Conservation (phyloP, 257 asterid species). For the Pogostemon cablin region DNA sequence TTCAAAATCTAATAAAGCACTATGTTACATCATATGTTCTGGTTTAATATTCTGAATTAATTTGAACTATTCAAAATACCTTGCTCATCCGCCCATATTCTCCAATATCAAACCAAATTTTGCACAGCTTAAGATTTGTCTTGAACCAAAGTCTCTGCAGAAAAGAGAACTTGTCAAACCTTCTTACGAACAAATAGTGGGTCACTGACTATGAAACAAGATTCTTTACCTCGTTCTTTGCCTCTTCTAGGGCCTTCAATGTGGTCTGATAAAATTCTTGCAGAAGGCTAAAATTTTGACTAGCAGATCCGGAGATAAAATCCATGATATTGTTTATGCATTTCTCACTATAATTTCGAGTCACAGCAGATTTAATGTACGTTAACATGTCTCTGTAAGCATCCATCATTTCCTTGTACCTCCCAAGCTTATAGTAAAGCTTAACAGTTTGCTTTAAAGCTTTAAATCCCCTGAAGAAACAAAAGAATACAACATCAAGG, state of each 20-base stretch:
- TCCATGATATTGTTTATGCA: slow-evolving; percentile 97
- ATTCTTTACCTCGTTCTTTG: slow-evolving; percentile 84
- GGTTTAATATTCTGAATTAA: slow-evolving; percentile 15
- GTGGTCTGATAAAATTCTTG: slow-evolving; percentile 97
- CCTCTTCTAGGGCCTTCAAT: slow-evolving; percentile 94
- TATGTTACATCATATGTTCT: slow-evolving; percentile 27
- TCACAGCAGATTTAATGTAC: slow-evolving; percentile 92
- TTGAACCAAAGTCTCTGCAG: slow-evolving; percentile 97
- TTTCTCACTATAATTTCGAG: slow-evolving; percentile 97
- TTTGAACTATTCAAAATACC: slow-evolving; percentile 47
- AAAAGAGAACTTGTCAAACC: slow-evolving; percentile 24
- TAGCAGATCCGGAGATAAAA: slow-evolving; percentile 91
- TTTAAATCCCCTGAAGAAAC: slow-evolving; percentile 87
- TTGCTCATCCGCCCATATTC: slow-evolving; percentile 94
- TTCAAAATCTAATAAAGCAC: slow-evolving; percentile 70
- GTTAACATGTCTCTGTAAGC: slow-evolving; percentile 93
- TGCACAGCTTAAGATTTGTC: slow-evolving; percentile 96
- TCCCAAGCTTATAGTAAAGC: slow-evolving; percentile 88
- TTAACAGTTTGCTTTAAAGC: slow-evolving; percentile 97
- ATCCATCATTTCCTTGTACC: slow-evolving; percentile 94
- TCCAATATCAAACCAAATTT: slow-evolving; percentile 95
- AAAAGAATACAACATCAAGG: slow-evolving; percentile 28
- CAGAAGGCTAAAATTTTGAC: slow-evolving; percentile 86
- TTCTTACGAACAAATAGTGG: slow-evolving; percentile 7
- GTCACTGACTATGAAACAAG: not conserved